A percentile compares a stretch with the other conserved stretches of the same genome.
Conservation (phyloP, 2,329 filamentous ascomycete species). For the Alternaria sp. region DNA sequence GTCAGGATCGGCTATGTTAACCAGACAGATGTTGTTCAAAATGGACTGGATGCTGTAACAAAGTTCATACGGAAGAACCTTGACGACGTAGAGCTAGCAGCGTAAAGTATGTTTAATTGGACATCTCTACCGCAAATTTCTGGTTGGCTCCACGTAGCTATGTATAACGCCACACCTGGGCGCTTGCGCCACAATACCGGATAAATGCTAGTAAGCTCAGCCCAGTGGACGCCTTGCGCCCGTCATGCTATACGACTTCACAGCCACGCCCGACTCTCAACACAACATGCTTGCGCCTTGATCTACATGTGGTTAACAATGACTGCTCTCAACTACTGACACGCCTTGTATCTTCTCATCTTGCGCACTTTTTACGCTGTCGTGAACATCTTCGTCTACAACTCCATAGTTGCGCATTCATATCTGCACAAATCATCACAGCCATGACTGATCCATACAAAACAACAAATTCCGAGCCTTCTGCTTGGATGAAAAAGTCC, state of each 20-base stretch:
- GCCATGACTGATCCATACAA: background rate
- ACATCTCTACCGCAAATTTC: background rate
- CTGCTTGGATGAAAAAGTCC: background rate
- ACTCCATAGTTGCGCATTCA: background rate
- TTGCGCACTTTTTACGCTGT: background rate
- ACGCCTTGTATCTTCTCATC: background rate
- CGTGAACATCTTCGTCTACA: background rate
- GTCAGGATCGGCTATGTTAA: slow-evolving; percentile 81
- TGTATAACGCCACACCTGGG: background rate
- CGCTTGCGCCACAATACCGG: background rate
- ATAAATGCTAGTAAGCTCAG: background rate
- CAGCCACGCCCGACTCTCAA: background rate
- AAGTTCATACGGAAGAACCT: slow-evolving; percentile 66
- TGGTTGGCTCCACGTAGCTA: background rate
- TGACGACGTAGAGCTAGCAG: slow-evolving; percentile 59
- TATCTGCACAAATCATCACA: background rate
- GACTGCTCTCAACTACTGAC: background rate
- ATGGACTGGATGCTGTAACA: slow-evolving; percentile 67
- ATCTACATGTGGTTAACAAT: background rate
- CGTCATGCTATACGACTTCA: background rate
- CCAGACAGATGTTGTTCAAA: slow-evolving; percentile 72
- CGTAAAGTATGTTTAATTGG: background rate
- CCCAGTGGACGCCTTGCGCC: background rate
- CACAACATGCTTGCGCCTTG: background rate
- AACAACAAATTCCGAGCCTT: background rate